A percentile compares a stretch with the other conserved stretches of the same genome.
phyloP scores from a whole-genome alignment of 208 protist genomes.

The Trypanosoma caninum region DNA sequence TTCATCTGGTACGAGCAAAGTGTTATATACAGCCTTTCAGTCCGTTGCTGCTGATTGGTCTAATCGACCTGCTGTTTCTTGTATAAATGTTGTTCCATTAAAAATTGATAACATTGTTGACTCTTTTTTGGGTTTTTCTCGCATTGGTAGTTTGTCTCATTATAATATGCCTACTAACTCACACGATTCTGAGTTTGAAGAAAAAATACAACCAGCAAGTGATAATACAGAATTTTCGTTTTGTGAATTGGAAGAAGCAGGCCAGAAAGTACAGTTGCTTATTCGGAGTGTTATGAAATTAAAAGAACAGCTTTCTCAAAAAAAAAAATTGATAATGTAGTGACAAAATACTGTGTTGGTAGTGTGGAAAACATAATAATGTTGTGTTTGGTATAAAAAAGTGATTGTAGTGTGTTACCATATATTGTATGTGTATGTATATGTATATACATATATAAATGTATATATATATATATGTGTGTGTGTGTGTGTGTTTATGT shows the following conservation, averaged over 20 bases:
- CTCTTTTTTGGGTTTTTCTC: constrained; percentile 47
- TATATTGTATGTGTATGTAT: too few relatives aligned
- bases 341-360: too few relatives aligned
- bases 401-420: constrained; percentile 17
- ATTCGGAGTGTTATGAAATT: constrained; percentile 20
- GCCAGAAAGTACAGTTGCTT: constrained; percentile 18
- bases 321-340: background rate
- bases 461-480: too few relatives aligned
- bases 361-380: constrained; percentile 6
- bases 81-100: constrained; percentile 29
- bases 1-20: constrained; percentile 25
- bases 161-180: constrained; percentile 13
- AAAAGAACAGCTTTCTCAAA: constrained; percentile 9
- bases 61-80: background rate
- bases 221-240: constrained; percentile 10
- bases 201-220: background rate
- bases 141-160: constrained; percentile 30
- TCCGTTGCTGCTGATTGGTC: background rate
- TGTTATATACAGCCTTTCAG: constrained; percentile 43
- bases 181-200: background rate
- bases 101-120: constrained; percentile 62
- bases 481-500: constrained; percentile 26
- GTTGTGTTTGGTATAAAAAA: constrained; percentile 11
- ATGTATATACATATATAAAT: too few relatives aligned
- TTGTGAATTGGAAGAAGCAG: constrained; percentile 21